phyloP scores from a whole-genome alignment of 2,329 filamentous ascomycete species.

The Neofusicoccum ribis region DNA sequence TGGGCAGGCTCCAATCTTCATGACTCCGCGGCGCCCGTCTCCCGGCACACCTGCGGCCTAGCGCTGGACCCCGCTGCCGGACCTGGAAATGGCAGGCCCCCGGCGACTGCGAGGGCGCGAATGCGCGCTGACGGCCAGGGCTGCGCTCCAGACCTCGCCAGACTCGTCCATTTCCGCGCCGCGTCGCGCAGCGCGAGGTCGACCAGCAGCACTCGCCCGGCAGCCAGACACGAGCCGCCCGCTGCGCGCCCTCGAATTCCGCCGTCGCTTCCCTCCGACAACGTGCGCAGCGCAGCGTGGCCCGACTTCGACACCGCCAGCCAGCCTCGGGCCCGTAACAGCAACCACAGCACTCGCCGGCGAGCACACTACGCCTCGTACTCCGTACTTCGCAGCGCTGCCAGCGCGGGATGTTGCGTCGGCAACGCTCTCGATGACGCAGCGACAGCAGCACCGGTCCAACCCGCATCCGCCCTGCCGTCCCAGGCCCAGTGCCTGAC shows the following conservation, averaged over 20 bases:
- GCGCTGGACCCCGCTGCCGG: neutral
- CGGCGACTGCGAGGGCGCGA: neutral
- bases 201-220: neutral
- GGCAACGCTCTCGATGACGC: no score
- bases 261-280: neutral
- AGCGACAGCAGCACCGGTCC: neutral
- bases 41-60: neutral
- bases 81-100: neutral
- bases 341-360: no score
- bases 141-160: constrained; percentile 10
- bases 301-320: neutral
- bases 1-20: neutral
- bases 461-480: neutral
- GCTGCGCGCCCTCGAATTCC: neutral
- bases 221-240: no score
- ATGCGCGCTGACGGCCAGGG: neutral
- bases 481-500: neutral
- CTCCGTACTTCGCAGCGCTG: no score
- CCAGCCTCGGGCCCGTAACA: no score
- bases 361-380: no score
- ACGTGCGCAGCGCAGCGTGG: neutral
- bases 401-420: no score
- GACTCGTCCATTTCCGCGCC: constrained; percentile 5
- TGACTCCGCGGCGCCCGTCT: neutral
- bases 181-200: neutral